Base-by-base conservation (phyloP, 2,329 filamentous ascomycete species). In the Hymenoscyphus fraxineus region DNA sequence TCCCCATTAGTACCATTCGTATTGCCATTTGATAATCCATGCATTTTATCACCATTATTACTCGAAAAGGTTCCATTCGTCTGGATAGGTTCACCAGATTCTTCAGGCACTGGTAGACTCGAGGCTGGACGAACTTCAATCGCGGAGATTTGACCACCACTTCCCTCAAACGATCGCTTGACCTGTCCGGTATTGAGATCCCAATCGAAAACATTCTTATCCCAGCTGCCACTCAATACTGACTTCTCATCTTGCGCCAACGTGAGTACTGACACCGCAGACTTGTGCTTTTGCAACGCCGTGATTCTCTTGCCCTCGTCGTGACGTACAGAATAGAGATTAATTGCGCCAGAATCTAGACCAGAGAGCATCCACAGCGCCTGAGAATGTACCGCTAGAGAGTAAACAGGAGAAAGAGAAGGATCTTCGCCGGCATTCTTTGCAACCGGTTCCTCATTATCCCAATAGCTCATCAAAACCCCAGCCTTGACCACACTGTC, bases 401-500 rank as follows among this genome's bases (percentile, higher is more conserved):
- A 96, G 77, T 99, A 99, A 0, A 99, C 94, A 0, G 95, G 93
- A 10, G 92, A 96, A n/a, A 94, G 78, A 5, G 84, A 78, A 31
- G 85, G 79, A 2, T 91, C 88, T 58, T 89, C 81, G 1, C 69
- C 71, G 6, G 66, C 64, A n/a, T 47, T 68, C 64, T 72, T 73
- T 1, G 66, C 38, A 15, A 67, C 69, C 1, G 87, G 85, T 74
- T 99, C 94, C 76, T 97, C 93, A 73, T 98, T 99, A 77, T 97
- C 95, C 95, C 95, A 99, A 77, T 99, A 99, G 60, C 91, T 96
- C 84, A 97, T 88, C 59, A 98, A 80, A 6, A 97, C 91, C 1
- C 93, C 95, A 1, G 94, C 93, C 77, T 99, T 99, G 63, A 92
- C 92, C 55, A 99, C 95, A 72, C 92, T 97, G 76, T 99, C 95